These are phyloP conservation scores for Acanthamoeba healyi DNA, from an alignment of 208 protist genomes.

Conservation along the genomic window DNA sequence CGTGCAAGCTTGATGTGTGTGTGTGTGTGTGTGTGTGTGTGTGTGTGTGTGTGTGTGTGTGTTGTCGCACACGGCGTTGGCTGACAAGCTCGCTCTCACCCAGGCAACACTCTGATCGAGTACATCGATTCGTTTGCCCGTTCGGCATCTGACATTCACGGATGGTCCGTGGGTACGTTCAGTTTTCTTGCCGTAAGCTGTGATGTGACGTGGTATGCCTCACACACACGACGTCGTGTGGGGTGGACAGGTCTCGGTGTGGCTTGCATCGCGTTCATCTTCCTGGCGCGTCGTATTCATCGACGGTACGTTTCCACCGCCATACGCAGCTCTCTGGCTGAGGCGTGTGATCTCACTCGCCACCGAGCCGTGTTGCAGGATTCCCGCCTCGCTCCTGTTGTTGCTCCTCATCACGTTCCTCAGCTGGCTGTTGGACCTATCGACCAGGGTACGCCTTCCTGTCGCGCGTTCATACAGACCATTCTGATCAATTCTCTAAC, in stretches of 20 bases:
- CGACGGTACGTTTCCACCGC: neutral
- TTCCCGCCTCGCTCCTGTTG: constrained; percentile 18
- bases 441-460: neutral
- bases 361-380: neutral
- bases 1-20: too few species aligned
- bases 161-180: constrained; percentile 2
- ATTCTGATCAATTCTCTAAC: neutral
- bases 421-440: constrained; percentile 9
- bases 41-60: too few species aligned
- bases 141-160: neutral
- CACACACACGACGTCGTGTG: too few species aligned
- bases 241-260: neutral
- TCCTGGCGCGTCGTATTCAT: neutral
- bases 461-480: neutral
- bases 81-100: too few species aligned
- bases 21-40: too few species aligned
- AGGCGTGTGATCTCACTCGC: neutral
- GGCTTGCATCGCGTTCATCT: neutral
- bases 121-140: neutral
- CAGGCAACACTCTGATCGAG: constrained; percentile 44
- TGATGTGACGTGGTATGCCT: neutral
- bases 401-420: neutral
- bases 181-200: neutral
- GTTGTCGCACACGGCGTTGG: too few species aligned
- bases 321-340: too few species aligned